These are phyloP conservation scores for Ceriops tagal DNA, from an alignment of 345 rosid species.

Conservation along the genomic window DNA sequence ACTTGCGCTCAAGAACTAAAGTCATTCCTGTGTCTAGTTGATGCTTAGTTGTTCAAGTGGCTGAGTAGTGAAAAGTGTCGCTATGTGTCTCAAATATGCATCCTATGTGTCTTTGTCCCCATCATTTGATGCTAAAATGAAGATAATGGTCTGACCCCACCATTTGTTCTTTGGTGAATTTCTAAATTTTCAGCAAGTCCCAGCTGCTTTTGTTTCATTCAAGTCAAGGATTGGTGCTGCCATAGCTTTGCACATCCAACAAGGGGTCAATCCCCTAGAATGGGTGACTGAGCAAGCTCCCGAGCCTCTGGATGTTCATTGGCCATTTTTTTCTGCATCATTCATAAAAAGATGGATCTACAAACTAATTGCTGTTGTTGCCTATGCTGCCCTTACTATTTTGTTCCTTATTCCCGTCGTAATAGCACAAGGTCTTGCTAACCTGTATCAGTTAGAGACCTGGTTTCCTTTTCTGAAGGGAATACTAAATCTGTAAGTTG, in stretches of 20 bases:
- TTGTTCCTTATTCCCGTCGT: slow-evolving; percentile 73
- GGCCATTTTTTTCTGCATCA: slow-evolving; percentile 88
- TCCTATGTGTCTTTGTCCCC: neutral
- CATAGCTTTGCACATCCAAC: slow-evolving; percentile 66
- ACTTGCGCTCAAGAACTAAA: neutral
- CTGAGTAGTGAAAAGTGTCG: no score
- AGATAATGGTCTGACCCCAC: slow-evolving; percentile 12
- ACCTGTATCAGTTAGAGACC: slow-evolving; percentile 69
- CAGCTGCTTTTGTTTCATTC: slow-evolving; percentile 90
- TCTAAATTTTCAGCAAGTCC: slow-evolving; percentile 57
- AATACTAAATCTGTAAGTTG: slow-evolving; percentile 63
- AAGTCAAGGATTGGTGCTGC: slow-evolving; percentile 79
- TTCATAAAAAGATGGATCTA: slow-evolving; percentile 72
- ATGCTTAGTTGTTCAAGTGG: neutral
- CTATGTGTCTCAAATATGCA: neutral
- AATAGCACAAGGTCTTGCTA: slow-evolving; percentile 87
- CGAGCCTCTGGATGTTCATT: slow-evolving; percentile 75
- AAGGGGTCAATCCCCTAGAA: slow-evolving; percentile 71
- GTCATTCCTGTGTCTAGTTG: neutral
- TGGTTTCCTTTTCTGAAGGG: slow-evolving; percentile 75
- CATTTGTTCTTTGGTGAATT: slow-evolving; percentile 13
- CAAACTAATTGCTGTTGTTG: slow-evolving; percentile 49
- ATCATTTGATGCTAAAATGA: slow-evolving; percentile 2
- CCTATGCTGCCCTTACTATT: slow-evolving; percentile 53
- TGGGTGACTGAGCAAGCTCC: slow-evolving; percentile 94